A percentile compares a stretch with the other conserved stretches of the same genome.
Evolutionary conservation across 2,329 filamentous ascomycete species (phyloP).

Genomic region (Colletotrichum cereale): DNA sequence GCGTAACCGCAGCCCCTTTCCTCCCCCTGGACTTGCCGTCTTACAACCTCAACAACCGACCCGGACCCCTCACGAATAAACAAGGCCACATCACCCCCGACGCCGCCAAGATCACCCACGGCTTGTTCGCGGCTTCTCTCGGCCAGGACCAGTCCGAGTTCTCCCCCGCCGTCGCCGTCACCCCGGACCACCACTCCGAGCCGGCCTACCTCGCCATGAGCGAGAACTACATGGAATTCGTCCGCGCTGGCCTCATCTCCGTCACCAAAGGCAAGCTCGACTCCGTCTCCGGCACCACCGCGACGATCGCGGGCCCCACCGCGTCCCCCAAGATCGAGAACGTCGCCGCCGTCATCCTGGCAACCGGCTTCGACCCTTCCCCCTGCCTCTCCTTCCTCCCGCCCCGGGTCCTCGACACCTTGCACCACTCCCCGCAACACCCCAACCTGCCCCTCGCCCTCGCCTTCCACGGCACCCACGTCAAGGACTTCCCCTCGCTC

Average conservation of each 20-base stretch:
- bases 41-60: conserved; percentile 76
- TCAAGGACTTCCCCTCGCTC: conserved; percentile 70
- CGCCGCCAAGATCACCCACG: conserved; percentile 66
- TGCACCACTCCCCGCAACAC: conserved; percentile 69
- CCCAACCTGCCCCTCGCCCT: conserved; percentile 73
- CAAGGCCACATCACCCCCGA: conserved; percentile 74
- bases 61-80: conserved; percentile 69
- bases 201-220: conserved; percentile 77
- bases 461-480: conserved; percentile 75
- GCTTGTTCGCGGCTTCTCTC: conserved; percentile 60
- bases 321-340: conserved; percentile 58
- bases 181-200: conserved; percentile 55
- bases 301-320: conserved; percentile 50
- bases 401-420: conserved; percentile 61
- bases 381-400: conserved; percentile 75
- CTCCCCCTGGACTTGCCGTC: conserved; percentile 79
- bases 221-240: conserved; percentile 80
- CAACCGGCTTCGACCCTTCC: conserved; percentile 79
- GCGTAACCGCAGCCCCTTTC: conserved; percentile 68
- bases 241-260: conserved; percentile 72
- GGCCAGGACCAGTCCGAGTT: conserved; percentile 68
- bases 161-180: conserved; percentile 53
- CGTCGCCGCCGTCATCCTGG: conserved; percentile 77
- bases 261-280: conserved; percentile 63
- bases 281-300: conserved; percentile 51